Evolutionary conservation across 176 grass and related monocot species (phyloP), one percentile per base, ranked within the genome.

Genomic region (Pontederia crassipes): DNA sequence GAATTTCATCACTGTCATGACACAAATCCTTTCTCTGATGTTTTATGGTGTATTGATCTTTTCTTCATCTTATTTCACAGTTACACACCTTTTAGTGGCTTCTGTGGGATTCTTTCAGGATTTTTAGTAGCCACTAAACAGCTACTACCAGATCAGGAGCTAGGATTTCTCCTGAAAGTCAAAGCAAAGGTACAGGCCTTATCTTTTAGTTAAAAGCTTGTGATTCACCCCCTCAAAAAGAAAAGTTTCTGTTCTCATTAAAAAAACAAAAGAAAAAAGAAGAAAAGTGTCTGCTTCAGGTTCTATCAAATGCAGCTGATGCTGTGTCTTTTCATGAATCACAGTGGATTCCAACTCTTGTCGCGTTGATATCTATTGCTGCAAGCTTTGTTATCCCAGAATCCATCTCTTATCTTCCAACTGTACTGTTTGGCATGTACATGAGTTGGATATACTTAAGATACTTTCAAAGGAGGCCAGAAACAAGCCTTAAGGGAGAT

Each of bases 401-500:
- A 26, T 66, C 83, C 59, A 71, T 98, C 57, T 83, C 87, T 49
- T 92, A 81, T 58, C 81, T 98, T 13, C 93, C 87, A 77, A 59
- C 82, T 66, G 35, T 98, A 73, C 28, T 98, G 59, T 98, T 83
- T 88, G 93, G 93, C 67, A 88, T 88, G 67, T 98, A 98, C 76
- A 75, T 85, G 76, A 92, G 93, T 69, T 98, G 93, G 93, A 88
- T 88, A 75, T 98, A 98, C 71, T 72, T 98, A 64, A 79, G 93
- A 17, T 98, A 92, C 78, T 98, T 98, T 54, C 93, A 98, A 88
- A 98, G 46, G 76, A 82, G 70, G 65, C 56, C 86, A 76, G 93
- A 98, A 79, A 92, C 84, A 48, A 79, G 87, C 47, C 74, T 98
- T 62, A 98, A 86, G 67, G 93, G 93, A 68, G 93, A 98, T 55